phyloP scores from a whole-genome alignment of 305 asterid species.

The Fraxinus sp. region DNA sequence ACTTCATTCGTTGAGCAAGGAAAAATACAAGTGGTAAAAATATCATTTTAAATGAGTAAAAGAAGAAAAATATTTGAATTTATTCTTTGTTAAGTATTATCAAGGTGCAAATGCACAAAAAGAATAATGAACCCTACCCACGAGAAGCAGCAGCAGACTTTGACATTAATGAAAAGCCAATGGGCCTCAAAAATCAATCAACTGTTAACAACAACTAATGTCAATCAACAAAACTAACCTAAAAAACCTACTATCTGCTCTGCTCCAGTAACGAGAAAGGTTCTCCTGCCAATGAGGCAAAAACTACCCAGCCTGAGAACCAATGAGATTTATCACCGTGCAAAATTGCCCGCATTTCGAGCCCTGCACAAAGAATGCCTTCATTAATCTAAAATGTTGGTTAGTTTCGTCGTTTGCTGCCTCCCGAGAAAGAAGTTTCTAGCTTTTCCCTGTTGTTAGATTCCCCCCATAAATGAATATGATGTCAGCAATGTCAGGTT shows the following conservation, averaged over 20 bases:
- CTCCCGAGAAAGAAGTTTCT: conserved; percentile 42
- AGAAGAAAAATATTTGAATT: conserved; percentile 16
- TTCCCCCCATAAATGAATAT: conserved; percentile 40
- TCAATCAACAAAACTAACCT: conserved; percentile 44
- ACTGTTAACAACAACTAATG: conserved; percentile 40
- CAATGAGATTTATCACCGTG: conserved; percentile 48
- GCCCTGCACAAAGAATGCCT: conserved; percentile 72
- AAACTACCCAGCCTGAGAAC: conserved; percentile 50
- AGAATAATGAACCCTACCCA: conserved; percentile 43
- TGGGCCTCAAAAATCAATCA: conserved; percentile 43
- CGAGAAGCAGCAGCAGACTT: conserved; percentile 59
- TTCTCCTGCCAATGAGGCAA: conserved; percentile 52
- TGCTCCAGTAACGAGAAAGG: conserved; percentile 37
- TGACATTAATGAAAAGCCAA: conserved; percentile 31
- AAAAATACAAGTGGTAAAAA: neutral
- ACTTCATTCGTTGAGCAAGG: neutral
- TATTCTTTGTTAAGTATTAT: conserved; percentile 37
- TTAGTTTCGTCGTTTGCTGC: conserved; percentile 38
- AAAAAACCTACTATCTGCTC: conserved; percentile 38
- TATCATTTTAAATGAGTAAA: neutral
- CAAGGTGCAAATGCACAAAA: conserved; percentile 41
- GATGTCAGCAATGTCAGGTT: conserved; percentile 55
- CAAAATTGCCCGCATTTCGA: conserved; percentile 50
- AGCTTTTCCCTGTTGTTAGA: conserved; percentile 57
- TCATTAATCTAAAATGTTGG: conserved; percentile 47